Evolutionary conservation across 2,329 filamentous ascomycete species (phyloP).

Genomic region (Penicillium sp.): DNA sequence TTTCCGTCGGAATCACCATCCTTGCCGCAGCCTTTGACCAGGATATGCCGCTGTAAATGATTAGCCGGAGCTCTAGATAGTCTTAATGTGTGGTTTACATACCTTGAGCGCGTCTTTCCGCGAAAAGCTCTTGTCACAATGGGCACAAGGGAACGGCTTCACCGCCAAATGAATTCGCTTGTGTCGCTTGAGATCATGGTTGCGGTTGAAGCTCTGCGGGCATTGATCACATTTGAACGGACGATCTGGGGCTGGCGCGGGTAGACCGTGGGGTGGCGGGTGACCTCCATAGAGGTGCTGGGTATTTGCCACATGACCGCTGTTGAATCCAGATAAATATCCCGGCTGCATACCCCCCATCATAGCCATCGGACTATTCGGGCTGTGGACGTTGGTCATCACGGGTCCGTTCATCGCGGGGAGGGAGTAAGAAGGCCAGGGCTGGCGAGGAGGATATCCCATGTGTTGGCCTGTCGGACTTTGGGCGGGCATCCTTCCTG

Average conservation of each 20-base stretch:
- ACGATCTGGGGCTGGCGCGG: conserved; percentile 66
- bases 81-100: conserved; percentile 33
- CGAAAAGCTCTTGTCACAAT: conserved; percentile 95
- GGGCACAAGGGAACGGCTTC: conserved; percentile 89
- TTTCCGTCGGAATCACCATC: conserved; percentile 27
- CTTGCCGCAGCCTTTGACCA: conserved; percentile 68
- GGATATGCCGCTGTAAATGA: conserved; percentile 58
- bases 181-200: conserved; percentile 94
- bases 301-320: conserved; percentile 57
- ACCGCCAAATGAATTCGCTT: conserved; percentile 93
- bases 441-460: conserved; percentile 42
- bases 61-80: not conserved
- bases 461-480: conserved; percentile 44
- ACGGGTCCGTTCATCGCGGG: conserved; percentile 67
- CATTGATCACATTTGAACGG: conserved; percentile 96
- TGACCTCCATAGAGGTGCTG: conserved; percentile 61
- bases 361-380: conserved; percentile 69
- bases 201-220: conserved; percentile 89
- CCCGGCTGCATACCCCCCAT: conserved; percentile 60
- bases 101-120: conserved; percentile 97
- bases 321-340: conserved; percentile 62
- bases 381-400: conserved; percentile 76
- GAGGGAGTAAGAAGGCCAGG: conserved; percentile 56
- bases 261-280: conserved; percentile 56
- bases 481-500: conserved; percentile 56